Base-by-base conservation (phyloP, 179 eudicot species). In the Carnegiea gigantea region DNA sequence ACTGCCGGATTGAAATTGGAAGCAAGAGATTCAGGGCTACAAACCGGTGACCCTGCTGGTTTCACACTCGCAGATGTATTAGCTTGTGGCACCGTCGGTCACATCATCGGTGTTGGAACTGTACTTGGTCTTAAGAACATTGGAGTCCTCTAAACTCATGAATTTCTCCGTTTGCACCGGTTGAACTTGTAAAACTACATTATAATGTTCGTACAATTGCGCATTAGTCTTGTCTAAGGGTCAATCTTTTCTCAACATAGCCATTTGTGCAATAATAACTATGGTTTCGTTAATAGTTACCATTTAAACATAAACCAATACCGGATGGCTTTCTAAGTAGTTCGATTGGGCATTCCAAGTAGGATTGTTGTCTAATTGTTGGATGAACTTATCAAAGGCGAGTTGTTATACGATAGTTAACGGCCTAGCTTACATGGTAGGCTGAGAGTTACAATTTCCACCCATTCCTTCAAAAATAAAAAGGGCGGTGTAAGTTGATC, bases 41-140 rank as follows among this genome's bases (percentile, higher is more conserved):
- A 96, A 88, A 96, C 99, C 0, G 97, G 97, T 77, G 99, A 96
- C 85, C 99, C 99, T 1, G 99, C 99, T 53, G 99, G 99, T 53
- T 96, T 96, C 82, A 96, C 99, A n/a, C 91, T 96, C 14, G 99
- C 99, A 0, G 99, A 96, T 64, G 93, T 97, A 9, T 86, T 96
- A 84, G 99, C 96, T 12, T 96, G 98, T 87, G 99, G 99, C 65
- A 36, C 71, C 38, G 88, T 96, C 48, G 99, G 99, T 54, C 99
- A 96, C 88, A 94, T 96, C 57, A 96, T 96, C 82, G 99, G 99
- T 49, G 99, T 96, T 87, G 99, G 99, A 44, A 93, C 94, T 87
- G 99, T 96, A 48, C 97, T 96, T 78, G 99, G 99, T 78, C 98
- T 96, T 78, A 96, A 96, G 85, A 94, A 94, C 85, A 87, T 92